These are phyloP conservation scores for Puccinia triticina DNA, from an alignment of 1,284 basidiomycete genomes.

Conservation along the genomic window DNA sequence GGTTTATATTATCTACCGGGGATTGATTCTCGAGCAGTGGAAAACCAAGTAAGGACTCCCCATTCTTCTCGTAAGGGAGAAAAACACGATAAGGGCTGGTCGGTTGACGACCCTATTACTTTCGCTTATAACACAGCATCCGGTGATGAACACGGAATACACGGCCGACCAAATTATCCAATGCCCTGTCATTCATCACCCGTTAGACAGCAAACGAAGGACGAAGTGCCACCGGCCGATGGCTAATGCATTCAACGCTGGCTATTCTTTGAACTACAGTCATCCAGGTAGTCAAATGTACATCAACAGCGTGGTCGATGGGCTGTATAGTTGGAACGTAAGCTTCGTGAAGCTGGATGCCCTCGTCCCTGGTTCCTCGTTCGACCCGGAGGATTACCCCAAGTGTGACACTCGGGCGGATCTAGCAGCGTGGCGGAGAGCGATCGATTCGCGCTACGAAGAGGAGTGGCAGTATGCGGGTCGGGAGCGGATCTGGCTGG, in stretches of 20 bases:
- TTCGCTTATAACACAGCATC: neutral
- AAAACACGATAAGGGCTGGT: neutral
- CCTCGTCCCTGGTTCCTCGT: constrained; percentile 49
- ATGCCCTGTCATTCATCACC: constrained; percentile 24
- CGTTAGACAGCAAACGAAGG: neutral
- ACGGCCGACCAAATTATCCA: constrained; percentile 50
- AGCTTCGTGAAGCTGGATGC: constrained; percentile 51
- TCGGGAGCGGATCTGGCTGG: constrained; percentile 45
- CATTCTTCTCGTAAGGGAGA: neutral
- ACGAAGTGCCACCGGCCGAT: constrained; percentile 38
- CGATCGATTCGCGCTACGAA: constrained; percentile 38
- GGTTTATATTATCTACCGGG: constrained; percentile 50
- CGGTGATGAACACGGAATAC: constrained; percentile 40
- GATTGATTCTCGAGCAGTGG: constrained; percentile 39
- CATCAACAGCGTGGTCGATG: constrained; percentile 47
- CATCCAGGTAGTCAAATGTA: constrained; percentile 50
- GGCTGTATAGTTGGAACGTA: constrained; percentile 46
- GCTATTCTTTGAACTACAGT: constrained; percentile 46
- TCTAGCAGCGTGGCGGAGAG: constrained; percentile 35
- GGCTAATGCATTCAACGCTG: constrained; percentile 43
- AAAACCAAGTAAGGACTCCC: constrained; percentile 18
- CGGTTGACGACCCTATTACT: neutral
- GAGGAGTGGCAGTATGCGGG: constrained; percentile 41
- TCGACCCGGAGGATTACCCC: neutral
- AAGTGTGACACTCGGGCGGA: constrained; percentile 46